phyloP scores from a whole-genome alignment of 2,329 filamentous ascomycete species.

The Venturia effusa region DNA sequence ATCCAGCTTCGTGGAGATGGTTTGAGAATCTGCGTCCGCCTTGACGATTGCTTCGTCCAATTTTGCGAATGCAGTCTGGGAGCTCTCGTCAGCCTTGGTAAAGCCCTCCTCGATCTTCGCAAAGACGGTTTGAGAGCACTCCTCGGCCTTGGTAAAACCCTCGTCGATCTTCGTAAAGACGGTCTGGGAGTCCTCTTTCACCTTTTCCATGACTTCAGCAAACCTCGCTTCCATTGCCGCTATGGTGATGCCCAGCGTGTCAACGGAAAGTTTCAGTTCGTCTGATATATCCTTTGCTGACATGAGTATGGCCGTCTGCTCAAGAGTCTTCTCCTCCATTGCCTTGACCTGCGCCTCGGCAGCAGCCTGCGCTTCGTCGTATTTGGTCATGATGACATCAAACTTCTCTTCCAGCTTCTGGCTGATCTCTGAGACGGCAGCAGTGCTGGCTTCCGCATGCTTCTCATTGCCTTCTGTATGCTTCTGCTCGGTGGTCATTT shows the following conservation, averaged over 20 bases:
- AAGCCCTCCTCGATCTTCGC: constrained; percentile 46
- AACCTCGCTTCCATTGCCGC: constrained; percentile 47
- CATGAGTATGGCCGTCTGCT: constrained; percentile 62
- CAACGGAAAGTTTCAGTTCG: constrained; percentile 76
- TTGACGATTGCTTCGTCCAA: constrained; percentile 57
- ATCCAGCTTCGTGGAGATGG: constrained; percentile 64
- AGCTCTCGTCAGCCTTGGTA: constrained; percentile 73
- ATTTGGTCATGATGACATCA: constrained; percentile 70
- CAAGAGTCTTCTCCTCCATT: constrained; percentile 60
- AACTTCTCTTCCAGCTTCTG: constrained; percentile 66
- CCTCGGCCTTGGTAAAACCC: constrained; percentile 47
- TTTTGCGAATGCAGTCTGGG: constrained; percentile 59
- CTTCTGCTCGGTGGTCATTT: constrained; percentile 62
- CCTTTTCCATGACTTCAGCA: constrained; percentile 73
- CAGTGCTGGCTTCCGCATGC: constrained; percentile 47
- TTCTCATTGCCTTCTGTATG: constrained; percentile 45
- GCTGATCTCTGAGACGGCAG: constrained; percentile 42
- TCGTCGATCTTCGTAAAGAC: constrained; percentile 77
- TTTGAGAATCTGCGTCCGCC: constrained; percentile 70
- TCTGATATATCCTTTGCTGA: constrained; percentile 72
- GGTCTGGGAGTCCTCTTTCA: constrained; percentile 76
- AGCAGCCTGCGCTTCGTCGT: constrained; percentile 70
- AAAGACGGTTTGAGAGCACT: constrained; percentile 55
- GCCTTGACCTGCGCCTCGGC: constrained; percentile 65
- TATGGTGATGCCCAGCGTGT: constrained; percentile 62